These are phyloP conservation scores for Rhinocladiella similis DNA, from an alignment of 2,329 filamentous ascomycete species.

Conservation along the genomic window DNA sequence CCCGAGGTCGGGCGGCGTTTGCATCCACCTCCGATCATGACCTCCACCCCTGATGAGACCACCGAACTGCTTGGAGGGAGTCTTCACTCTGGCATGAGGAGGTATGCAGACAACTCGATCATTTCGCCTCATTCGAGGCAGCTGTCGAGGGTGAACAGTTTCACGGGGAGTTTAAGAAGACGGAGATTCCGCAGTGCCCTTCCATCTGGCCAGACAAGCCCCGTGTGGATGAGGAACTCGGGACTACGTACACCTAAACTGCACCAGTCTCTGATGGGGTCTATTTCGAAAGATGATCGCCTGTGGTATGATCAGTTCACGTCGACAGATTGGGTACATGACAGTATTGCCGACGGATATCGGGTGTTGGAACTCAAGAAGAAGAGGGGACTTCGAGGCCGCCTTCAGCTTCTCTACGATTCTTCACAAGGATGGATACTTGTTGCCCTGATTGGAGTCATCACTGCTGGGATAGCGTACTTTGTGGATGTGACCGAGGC, in stretches of 20 bases:
- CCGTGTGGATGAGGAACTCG: conserved; percentile 21
- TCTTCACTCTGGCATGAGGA: conserved; percentile 3
- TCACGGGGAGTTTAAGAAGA: conserved; percentile 21
- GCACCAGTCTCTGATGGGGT: conserved; percentile 51
- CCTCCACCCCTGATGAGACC: conserved; percentile 14
- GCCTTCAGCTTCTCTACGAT: conserved; percentile 74
- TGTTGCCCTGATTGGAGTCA: conserved; percentile 82
- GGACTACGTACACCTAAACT: conserved; percentile 28
- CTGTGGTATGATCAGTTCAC: conserved; percentile 99
- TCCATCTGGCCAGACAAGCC: conserved; percentile 18
- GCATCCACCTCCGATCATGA: conserved; percentile 19
- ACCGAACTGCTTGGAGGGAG: conserved; percentile 19
- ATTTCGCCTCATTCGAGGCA: conserved; percentile 16
- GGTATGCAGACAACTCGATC: conserved; percentile 15
- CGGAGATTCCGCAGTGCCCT: conserved; percentile 17
- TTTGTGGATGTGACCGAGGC: conserved; percentile 84
- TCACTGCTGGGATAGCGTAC: conserved; percentile 85
- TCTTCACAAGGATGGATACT: conserved; percentile 92
- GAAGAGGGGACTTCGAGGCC: conserved; percentile 82
- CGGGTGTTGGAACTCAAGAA: conserved; percentile 80
- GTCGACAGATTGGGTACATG: conserved; percentile 96
- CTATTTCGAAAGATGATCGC: conserved; percentile 74
- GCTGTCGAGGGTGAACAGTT: conserved; percentile 28
- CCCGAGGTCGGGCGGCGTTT: conserved; percentile 16
- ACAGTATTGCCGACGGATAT: conserved; percentile 91